phyloP scores from a whole-genome alignment of 2,329 filamentous ascomycete species.

The Boeremia exigua region DNA sequence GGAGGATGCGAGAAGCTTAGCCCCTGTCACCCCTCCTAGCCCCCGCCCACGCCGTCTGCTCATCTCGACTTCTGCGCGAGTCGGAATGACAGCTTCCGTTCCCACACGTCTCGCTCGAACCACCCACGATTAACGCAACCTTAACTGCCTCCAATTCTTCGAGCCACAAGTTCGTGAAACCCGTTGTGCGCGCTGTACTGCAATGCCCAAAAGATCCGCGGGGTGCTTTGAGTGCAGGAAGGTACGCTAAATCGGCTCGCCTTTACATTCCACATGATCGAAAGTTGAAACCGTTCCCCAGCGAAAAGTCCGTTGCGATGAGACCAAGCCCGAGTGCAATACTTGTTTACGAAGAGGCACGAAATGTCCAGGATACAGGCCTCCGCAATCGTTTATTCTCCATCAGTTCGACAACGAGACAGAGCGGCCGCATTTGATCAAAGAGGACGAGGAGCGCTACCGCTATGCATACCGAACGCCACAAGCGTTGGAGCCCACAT shows the following conservation, averaged over 20 bases:
- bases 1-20: conserved; percentile 12
- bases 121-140: neutral
- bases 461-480: conserved; percentile 35
- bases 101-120: neutral
- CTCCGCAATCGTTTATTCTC: conserved; percentile 43
- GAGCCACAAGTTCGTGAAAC: conserved; percentile 1
- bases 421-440: conserved; percentile 40
- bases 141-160: neutral
- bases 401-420: conserved; percentile 41
- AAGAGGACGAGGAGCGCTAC: conserved; percentile 45
- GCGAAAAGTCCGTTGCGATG: conserved; percentile 47
- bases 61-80: conserved; percentile 6
- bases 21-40: conserved; percentile 15
- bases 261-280: conserved; percentile 12
- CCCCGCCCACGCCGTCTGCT: conserved; percentile 7
- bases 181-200: conserved; percentile 16
- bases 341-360: conserved; percentile 43
- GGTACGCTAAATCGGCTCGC: conserved; percentile 22
- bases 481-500: conserved; percentile 4
- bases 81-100: conserved; percentile 9
- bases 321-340: conserved; percentile 44
- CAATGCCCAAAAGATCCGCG: conserved; percentile 46
- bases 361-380: conserved; percentile 46
- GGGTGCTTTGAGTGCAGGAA: conserved; percentile 48
- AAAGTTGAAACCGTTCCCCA: conserved; percentile 13